Evolutionary conservation across 768 basidiomycete genomes (phyloP), one percentile per base, ranked within the genome.

Genomic region (Boletales sp.): DNA sequence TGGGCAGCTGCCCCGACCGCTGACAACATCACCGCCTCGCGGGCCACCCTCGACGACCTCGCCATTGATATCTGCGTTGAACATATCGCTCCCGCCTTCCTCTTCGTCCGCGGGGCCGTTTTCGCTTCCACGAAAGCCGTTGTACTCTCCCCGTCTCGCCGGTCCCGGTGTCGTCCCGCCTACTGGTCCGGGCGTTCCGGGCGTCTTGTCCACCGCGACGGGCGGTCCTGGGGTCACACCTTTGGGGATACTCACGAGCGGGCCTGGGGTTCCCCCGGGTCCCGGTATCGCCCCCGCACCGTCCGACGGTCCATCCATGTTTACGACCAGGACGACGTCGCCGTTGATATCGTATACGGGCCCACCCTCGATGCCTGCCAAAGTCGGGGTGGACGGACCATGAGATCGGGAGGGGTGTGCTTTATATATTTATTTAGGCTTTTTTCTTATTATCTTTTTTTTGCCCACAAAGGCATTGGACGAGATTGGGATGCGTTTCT

Each of bases 1-100:
- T 6, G 62, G 61, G 30, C 58, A 64, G 43, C 39, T 62, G 17
- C 49, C 58, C 15, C 46, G 56, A 37, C 57, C 65, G 30, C n/a
- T 60, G 15, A 65, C 64, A n/a, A 61, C 62, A 1, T 77, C 76
- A 1, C 73, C 76, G 17, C 66, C 75, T 11, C 70, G 73, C 34
- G 62, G 57, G 11, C 62, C 68, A 21, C 57, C 66, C 9, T 42
- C 50, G 12, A 37, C 57, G 14, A 40, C 46, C 7, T 61, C 64
- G 4, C 64, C 64, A 12, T 58, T 46, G 5, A 61, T 51, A 13
- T 49, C 58, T 33, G 36, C 48, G 15, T 52, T 57, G 33, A 64
- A 58, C 42, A 25, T 43, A 5, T 48, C 56, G 14, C 50, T 45
- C 31, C 40, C 59, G 5, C 33, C 59, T 17, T 50, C 57, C n/a